Conservation (phyloP, 371 early-diverging fungal genomes). For the Mortierella sp. region DNA sequence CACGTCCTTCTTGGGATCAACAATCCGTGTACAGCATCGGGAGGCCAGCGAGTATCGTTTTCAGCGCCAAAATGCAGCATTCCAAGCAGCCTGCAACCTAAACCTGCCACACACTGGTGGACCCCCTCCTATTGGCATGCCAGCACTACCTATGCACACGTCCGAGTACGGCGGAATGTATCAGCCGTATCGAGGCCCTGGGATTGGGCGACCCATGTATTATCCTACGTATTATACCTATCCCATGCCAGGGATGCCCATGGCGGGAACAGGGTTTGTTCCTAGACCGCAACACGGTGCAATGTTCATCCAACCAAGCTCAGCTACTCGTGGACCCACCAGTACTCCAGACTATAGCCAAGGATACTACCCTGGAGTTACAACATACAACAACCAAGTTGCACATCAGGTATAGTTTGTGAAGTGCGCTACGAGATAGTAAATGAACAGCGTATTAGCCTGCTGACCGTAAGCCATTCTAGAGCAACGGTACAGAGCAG, state of each 20-base stretch:
- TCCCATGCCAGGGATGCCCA: slow-evolving; percentile 9
- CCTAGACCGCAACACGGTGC: slow-evolving; percentile 8
- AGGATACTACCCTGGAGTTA: slow-evolving; percentile 7
- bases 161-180: slow-evolving; percentile 1
- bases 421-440: background rate
- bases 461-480: background rate
- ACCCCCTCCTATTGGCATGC: slow-evolving; percentile 1
- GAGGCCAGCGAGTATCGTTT: slow-evolving; percentile 51
- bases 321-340: background rate
- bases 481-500: background rate
- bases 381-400: background rate
- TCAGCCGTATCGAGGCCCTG: slow-evolving; percentile 12
- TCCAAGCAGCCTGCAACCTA: slow-evolving; percentile 17
- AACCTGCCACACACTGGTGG: background rate
- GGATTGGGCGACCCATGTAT: slow-evolving; percentile 15
- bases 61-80: slow-evolving; percentile 34
- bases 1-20: slow-evolving; percentile 35
- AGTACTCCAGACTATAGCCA: slow-evolving; percentile 5
- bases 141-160: background rate
- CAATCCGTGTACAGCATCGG: slow-evolving; percentile 55
- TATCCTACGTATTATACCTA: slow-evolving; percentile 22
- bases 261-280: slow-evolving; percentile 13
- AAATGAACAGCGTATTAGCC: too few relatives aligned
- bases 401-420: slow-evolving; percentile 1
- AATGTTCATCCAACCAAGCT: slow-evolving; percentile 5